Evolutionary conservation across 148 eudicot genomes (phyloP).

Genomic region (Amaranthus hypochondriacus): DNA sequence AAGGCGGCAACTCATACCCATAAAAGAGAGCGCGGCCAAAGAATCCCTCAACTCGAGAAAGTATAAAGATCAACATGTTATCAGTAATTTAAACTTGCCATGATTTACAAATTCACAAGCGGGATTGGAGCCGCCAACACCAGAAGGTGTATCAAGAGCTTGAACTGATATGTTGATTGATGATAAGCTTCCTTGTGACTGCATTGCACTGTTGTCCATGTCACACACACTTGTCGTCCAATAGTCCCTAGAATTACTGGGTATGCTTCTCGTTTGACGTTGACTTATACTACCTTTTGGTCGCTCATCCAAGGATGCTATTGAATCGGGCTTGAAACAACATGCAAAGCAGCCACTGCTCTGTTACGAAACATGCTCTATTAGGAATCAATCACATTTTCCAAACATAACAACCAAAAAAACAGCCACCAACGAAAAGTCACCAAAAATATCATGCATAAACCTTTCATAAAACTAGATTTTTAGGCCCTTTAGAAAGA

Average conservation of each 20-base stretch:
- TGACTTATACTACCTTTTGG: conserved; percentile 28
- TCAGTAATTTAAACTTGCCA: conserved; percentile 37
- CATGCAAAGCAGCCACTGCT: conserved; percentile 80
- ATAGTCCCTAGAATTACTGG: conserved; percentile 39
- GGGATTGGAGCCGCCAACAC: conserved; percentile 40
- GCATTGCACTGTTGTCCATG: conserved; percentile 59
- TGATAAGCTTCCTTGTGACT: conserved; percentile 64
- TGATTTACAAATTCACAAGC: conserved; percentile 76
- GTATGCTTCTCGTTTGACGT: conserved; percentile 25
- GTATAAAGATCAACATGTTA: neutral
- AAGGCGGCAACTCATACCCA: no score
- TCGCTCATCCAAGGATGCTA: conserved; percentile 30
- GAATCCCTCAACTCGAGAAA: no score
- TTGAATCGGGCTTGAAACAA: conserved; percentile 35
- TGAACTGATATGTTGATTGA: conserved; percentile 53
- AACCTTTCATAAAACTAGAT: neutral
- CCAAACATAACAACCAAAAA: neutral
- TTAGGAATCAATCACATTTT: conserved; percentile 34
- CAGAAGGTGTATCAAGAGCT: conserved; percentile 39
- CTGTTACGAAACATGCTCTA: conserved; percentile 61
- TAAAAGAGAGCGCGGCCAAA: no score
- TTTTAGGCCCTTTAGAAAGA: neutral
- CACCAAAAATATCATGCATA: neutral
- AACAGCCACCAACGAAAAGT: neutral
- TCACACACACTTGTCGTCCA: conserved; percentile 66